A percentile compares a stretch with the other conserved stretches of the same genome.
phyloP scores from a whole-genome alignment of 2,329 filamentous ascomycete genomes.

The Tetracladium maxilliforme region DNA sequence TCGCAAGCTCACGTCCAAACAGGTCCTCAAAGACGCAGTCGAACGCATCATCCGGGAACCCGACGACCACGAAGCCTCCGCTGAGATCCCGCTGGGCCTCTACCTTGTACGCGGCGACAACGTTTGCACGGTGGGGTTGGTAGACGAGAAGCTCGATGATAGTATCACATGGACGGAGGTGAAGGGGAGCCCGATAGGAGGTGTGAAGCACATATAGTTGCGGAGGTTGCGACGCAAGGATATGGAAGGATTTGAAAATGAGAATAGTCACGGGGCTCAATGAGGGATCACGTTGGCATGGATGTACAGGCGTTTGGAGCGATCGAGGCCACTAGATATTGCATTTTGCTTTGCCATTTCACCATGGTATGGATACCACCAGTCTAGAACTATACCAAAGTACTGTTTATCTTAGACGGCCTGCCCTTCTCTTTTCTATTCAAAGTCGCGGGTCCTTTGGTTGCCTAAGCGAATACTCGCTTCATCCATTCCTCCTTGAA shows the following conservation, averaged over 20 bases:
- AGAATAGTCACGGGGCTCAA: too few species aligned
- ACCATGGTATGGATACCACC: too few species aligned
- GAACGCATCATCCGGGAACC: constrained; percentile 81
- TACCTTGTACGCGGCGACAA: constrained; percentile 93
- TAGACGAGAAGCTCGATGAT: constrained; percentile 78
- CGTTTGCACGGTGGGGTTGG: constrained; percentile 75
- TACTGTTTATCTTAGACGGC: too few species aligned
- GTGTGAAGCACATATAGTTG: constrained; percentile 53
- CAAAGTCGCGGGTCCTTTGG: too few species aligned
- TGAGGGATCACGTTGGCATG: too few species aligned
- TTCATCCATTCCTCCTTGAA: constrained; percentile 55
- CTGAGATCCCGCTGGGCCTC: constrained; percentile 69
- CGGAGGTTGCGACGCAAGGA: not conserved
- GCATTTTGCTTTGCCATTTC: too few species aligned
- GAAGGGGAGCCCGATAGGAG: constrained; percentile 67
- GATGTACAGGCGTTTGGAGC: too few species aligned
- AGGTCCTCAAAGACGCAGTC: constrained; percentile 68
- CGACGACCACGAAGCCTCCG: constrained; percentile 70
- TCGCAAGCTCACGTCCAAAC: constrained; percentile 3
- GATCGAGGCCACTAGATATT: too few species aligned
- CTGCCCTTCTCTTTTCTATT: too few species aligned
- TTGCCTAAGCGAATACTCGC: constrained; percentile 46
- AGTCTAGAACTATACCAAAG: too few species aligned
- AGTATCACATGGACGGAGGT: constrained; percentile 92
- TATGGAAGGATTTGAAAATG: not conserved